Conservation (phyloP, 108 stramenopile species). For the Cylindrotheca fusiformis region DNA sequence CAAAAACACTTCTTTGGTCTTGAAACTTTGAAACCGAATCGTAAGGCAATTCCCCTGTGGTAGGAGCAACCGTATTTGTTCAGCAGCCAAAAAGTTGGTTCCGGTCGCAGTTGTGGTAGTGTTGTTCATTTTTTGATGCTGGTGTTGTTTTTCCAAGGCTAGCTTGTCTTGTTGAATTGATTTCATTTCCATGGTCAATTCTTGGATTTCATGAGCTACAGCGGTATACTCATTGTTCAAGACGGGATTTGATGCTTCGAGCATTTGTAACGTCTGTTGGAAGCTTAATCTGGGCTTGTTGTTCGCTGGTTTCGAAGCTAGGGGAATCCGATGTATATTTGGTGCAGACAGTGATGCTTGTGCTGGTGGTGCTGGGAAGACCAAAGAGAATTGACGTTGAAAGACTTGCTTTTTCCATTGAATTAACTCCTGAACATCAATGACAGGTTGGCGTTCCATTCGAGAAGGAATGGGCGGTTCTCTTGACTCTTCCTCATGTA, state of each 20-base stretch:
- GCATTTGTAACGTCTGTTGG: too few species aligned
- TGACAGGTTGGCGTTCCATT: constrained; percentile 12
- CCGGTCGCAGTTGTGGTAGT: constrained; percentile 4
- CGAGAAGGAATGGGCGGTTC: constrained; percentile 13
- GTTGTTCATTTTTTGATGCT: background rate
- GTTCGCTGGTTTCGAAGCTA: too few species aligned
- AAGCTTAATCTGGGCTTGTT: too few species aligned
- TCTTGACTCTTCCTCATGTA: constrained; percentile 5
- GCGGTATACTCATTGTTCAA: constrained; percentile 36
- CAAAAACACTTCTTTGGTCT: constrained; percentile 28
- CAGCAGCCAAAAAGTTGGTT: background rate
- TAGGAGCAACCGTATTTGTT: constrained; percentile 22
- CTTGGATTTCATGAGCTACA: constrained; percentile 36
- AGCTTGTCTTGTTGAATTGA: constrained; percentile 39
- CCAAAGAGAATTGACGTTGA: constrained; percentile 31
- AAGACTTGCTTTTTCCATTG: constrained; percentile 26
- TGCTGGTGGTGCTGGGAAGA: constrained; percentile 13
- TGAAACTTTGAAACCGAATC: constrained; percentile 21
- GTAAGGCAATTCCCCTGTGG: constrained; percentile 40
- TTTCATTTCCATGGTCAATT: constrained; percentile 40
- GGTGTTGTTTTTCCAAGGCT: background rate
- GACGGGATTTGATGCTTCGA: background rate
- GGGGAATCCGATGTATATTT: too few species aligned
- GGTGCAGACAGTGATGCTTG: too few species aligned
- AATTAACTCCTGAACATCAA: constrained; percentile 21